phyloP scores from a whole-genome alignment of 257 asterid species.

The Lantana camara region DNA sequence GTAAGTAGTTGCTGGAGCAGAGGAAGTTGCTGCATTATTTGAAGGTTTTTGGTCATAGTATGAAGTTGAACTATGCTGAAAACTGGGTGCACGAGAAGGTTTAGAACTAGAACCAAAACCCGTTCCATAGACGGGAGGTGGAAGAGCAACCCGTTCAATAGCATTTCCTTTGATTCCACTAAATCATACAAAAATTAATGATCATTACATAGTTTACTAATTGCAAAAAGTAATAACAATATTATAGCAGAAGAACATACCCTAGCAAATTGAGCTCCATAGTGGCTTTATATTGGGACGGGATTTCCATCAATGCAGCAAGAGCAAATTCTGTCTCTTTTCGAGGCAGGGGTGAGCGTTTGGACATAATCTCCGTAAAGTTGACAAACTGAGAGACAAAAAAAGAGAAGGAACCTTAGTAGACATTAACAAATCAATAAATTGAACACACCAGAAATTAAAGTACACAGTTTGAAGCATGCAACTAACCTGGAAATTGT shows the following conservation, averaged over 20 bases:
- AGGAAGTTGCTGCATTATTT: slow-evolving; percentile 39
- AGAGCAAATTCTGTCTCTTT: slow-evolving; percentile 98
- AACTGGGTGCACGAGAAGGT: slow-evolving; percentile 48
- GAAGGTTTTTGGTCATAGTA: slow-evolving; percentile 31
- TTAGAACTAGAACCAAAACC: slow-evolving; percentile 43
- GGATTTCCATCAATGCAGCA: slow-evolving; percentile 93
- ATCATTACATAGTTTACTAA: background rate
- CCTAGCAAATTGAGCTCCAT: slow-evolving; percentile 88
- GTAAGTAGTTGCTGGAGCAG: slow-evolving; percentile 54
- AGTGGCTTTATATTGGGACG: slow-evolving; percentile 91
- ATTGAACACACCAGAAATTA: background rate
- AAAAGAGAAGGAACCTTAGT: too few species aligned
- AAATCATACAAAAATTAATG: slow-evolving; percentile 15
- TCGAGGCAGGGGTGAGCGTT: slow-evolving; percentile 61
- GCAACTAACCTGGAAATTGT: slow-evolving; percentile 83
- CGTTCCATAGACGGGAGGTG: slow-evolving; percentile 71
- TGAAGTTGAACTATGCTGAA: slow-evolving; percentile 50
- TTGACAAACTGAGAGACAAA: slow-evolving; percentile 75
- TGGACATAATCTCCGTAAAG: slow-evolving; percentile 90
- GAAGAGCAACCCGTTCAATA: slow-evolving; percentile 69
- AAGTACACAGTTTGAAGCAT: slow-evolving; percentile 5
- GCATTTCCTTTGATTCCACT: slow-evolving; percentile 58
- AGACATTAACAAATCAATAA: slow-evolving; percentile 3
- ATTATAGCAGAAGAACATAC: slow-evolving; percentile 41
- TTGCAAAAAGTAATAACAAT: too few species aligned